A percentile compares a stretch with the other conserved stretches of the same genome.
Evolutionary conservation across 1,139 yeast genomes (phyloP).

Genomic region (Groenewaldozyma auringiensis): DNA sequence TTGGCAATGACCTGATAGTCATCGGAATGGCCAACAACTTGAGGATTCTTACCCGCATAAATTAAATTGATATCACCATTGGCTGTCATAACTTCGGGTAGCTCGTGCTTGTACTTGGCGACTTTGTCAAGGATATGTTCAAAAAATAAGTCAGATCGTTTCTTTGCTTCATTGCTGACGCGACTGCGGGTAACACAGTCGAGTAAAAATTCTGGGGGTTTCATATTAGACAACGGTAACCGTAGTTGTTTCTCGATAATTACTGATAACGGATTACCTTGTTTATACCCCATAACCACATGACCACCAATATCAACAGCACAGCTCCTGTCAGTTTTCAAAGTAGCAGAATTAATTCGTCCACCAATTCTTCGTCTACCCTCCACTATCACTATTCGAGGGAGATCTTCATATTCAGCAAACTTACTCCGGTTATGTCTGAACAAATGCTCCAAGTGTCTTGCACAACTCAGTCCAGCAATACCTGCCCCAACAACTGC

Average conservation of each 20-base stretch:
- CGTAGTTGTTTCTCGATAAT: conserved; percentile 36
- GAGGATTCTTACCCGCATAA: conserved; percentile 32
- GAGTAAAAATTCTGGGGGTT: conserved; percentile 28
- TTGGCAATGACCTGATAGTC: conserved; percentile 30
- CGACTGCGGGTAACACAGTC: conserved; percentile 29
- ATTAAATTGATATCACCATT: conserved; percentile 34
- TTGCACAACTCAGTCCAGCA: conserved; percentile 38
- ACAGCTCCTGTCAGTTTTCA: conserved; percentile 22
- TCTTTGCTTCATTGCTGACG: conserved; percentile 26
- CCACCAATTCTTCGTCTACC: conserved; percentile 39
- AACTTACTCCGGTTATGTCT: conserved; percentile 30
- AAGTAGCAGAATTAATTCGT: conserved; percentile 35
- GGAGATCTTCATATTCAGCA: conserved; percentile 34
- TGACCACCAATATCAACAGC: conserved; percentile 38
- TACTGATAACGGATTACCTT: conserved; percentile 37
- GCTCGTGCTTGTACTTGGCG: conserved; percentile 29
- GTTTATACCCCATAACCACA: conserved; percentile 36
- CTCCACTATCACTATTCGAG: conserved; percentile 35
- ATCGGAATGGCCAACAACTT: conserved; percentile 19
- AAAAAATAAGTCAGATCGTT: conserved; percentile 32
- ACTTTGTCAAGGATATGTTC: conserved; percentile 33
- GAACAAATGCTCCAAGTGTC: conserved; percentile 35
- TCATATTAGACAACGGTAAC: conserved; percentile 32
- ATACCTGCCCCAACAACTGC: conserved; percentile 39
- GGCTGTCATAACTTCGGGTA: conserved; percentile 30